Evolutionary conservation across 1,139 yeast species (phyloP).

Genomic region (Chernovozyma aurita): DNA sequence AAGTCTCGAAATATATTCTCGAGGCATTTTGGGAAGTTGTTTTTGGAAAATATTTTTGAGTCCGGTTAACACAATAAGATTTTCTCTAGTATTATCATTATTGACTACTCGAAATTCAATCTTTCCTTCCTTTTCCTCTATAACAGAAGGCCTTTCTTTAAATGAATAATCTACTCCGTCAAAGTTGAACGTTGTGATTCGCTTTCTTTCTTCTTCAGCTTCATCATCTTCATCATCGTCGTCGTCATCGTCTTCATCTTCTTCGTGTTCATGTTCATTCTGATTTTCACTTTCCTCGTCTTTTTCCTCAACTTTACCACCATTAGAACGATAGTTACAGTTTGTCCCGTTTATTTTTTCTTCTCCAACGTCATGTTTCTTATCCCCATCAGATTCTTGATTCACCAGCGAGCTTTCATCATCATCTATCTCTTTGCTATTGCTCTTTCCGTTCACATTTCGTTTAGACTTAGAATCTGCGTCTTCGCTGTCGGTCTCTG

Average conservation of each 20-base stretch:
- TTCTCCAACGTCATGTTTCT: slow-evolving; percentile 10
- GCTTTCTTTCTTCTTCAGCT: slow-evolving; percentile 50
- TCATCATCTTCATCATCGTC: slow-evolving; percentile 43
- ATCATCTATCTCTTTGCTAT: slow-evolving; percentile 3
- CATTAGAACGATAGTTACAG: too few relatives aligned
- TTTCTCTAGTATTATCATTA: slow-evolving; percentile 85
- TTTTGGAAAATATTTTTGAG: slow-evolving; percentile 93
- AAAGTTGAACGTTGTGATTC: slow-evolving; percentile 44
- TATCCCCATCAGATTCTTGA: slow-evolving; percentile 4
- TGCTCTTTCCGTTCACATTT: neutral
- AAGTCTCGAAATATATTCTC: slow-evolving; percentile 89
- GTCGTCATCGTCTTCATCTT: slow-evolving; percentile 26
- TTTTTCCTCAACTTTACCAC: slow-evolving; percentile 27
- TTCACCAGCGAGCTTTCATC: neutral
- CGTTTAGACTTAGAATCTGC: slow-evolving; percentile 6
- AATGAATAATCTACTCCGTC: slow-evolving; percentile 84
- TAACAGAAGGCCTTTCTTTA: slow-evolving; percentile 88
- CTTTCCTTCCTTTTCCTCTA: slow-evolving; percentile 86
- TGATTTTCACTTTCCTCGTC: slow-evolving; percentile 21
- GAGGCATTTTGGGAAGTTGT: slow-evolving; percentile 97
- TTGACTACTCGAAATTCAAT: slow-evolving; percentile 95
- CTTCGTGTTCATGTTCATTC: slow-evolving; percentile 10
- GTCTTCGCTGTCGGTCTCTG: slow-evolving; percentile 16
- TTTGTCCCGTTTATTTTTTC: too few relatives aligned
- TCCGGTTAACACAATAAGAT: slow-evolving; percentile 88